phyloP scores from a whole-genome alignment of 2,329 filamentous ascomycete genomes.

The Microsporum canis region DNA sequence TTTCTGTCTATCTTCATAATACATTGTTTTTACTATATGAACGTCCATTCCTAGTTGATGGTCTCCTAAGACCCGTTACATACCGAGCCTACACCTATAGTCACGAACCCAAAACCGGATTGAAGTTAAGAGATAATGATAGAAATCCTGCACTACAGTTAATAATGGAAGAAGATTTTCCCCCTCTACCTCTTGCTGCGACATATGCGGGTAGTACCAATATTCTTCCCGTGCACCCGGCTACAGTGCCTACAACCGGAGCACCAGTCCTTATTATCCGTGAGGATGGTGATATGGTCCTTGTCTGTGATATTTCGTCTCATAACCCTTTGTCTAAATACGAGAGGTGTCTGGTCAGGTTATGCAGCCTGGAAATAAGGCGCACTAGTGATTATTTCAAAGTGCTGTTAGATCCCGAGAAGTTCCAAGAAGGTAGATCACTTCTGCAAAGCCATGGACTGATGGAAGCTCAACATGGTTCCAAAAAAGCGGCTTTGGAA shows the following conservation, averaged over 20 bases:
- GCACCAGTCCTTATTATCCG: slow-evolving; percentile 14
- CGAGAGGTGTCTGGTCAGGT: slow-evolving; percentile 22
- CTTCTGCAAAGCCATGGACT: slow-evolving; percentile 21
- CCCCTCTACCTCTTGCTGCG: neutral
- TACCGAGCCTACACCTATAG: neutral
- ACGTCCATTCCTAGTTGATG: neutral
- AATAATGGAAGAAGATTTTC: slow-evolving; percentile 1
- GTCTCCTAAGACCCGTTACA: neutral
- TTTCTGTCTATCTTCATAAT: no score
- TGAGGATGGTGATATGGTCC: slow-evolving; percentile 25
- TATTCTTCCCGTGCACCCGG: neutral
- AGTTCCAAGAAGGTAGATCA: slow-evolving; percentile 31
- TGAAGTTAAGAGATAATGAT: neutral
- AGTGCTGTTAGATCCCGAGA: slow-evolving; percentile 30
- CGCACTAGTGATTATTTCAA: slow-evolving; percentile 31
- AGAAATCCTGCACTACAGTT: no score
- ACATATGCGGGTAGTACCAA: neutral
- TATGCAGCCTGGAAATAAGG: slow-evolving; percentile 24
- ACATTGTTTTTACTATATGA: no score
- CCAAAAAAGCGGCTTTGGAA: neutral
- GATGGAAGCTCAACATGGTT: slow-evolving; percentile 12
- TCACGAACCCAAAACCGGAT: neutral
- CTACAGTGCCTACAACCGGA: neutral
- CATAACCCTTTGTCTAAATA: slow-evolving; percentile 1
- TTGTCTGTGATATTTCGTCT: slow-evolving; percentile 22